phyloP scores from a whole-genome alignment of 2,329 filamentous ascomycete genomes.

The Phialocephala subalpina region DNA sequence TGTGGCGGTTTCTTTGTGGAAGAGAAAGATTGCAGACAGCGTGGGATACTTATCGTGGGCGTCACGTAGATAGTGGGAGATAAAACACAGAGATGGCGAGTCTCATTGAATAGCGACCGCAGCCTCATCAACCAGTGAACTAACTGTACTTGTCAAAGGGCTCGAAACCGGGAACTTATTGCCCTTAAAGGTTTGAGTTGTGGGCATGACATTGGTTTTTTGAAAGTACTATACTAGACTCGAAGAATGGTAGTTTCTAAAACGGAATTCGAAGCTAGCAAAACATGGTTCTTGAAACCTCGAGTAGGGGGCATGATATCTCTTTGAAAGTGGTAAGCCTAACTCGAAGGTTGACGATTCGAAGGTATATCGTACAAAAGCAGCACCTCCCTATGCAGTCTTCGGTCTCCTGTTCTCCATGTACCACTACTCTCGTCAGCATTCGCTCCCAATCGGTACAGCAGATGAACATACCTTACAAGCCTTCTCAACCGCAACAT shows the following conservation, averaged over 20 bases:
- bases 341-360: background rate
- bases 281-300: too few species aligned
- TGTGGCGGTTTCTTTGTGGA: too few species aligned
- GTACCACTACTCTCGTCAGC: constrained; percentile 3
- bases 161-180: too few species aligned
- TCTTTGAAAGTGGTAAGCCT: background rate
- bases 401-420: constrained; percentile 8
- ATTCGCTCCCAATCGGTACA: too few species aligned
- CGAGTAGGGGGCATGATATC: background rate
- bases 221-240: background rate
- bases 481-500: constrained; percentile 10
- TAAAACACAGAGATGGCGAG: too few species aligned
- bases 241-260: too few species aligned
- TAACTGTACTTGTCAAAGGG: background rate
- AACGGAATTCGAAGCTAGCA: too few species aligned
- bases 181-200: background rate
- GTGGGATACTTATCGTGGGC: too few species aligned
- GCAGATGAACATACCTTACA: constrained; percentile 13
- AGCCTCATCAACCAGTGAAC: too few species aligned
- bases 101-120: too few species aligned
- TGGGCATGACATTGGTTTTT: background rate
- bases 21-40: too few species aligned
- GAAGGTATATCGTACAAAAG: background rate
- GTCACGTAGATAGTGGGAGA: too few species aligned
- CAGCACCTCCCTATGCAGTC: background rate